Percentiles rank a stretch among this genome's conserved stretches.
These are phyloP conservation scores for Caryopteris hybrid DNA, from an alignment of 305 asterid species.

Conservation along the genomic window DNA sequence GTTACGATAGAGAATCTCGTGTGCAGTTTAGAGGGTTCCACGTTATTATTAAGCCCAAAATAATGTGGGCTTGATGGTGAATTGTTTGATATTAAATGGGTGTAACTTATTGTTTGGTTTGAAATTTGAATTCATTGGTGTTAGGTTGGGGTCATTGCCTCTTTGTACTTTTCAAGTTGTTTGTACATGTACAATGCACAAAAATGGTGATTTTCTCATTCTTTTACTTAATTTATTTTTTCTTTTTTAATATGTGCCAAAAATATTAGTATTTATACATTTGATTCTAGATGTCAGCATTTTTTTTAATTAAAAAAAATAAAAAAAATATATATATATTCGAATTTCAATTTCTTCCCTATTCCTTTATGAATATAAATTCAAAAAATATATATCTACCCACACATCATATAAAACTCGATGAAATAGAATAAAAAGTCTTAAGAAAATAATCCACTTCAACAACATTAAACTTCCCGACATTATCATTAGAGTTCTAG, in stretches of 20 bases:
- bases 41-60: constrained; percentile 15
- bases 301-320: too few species aligned
- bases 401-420: too few species aligned
- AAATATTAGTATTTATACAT: not conserved
- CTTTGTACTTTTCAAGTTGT: not conserved
- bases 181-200: constrained; percentile 5
- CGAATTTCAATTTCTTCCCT: too few species aligned
- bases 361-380: too few species aligned
- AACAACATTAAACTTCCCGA: too few species aligned
- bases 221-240: not conserved
- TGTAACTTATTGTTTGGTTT: constrained; percentile 10
- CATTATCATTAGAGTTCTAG: too few species aligned
- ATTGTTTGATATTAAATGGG: not conserved
- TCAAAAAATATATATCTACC: too few species aligned
- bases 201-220: not conserved
- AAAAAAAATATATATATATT: too few species aligned
- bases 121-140: not conserved
- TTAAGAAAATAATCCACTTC: too few species aligned
- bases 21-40: not conserved
- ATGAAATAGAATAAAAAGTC: too few species aligned
- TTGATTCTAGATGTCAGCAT: not conserved
- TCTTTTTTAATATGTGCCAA: too few species aligned
- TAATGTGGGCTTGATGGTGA: constrained; percentile 12
- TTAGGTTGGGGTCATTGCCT: not conserved
- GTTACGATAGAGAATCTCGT: not conserved